Conservation (phyloP, 108 stramenopile genomes). For the Pinguiococcus pyrenoidosus region DNA sequence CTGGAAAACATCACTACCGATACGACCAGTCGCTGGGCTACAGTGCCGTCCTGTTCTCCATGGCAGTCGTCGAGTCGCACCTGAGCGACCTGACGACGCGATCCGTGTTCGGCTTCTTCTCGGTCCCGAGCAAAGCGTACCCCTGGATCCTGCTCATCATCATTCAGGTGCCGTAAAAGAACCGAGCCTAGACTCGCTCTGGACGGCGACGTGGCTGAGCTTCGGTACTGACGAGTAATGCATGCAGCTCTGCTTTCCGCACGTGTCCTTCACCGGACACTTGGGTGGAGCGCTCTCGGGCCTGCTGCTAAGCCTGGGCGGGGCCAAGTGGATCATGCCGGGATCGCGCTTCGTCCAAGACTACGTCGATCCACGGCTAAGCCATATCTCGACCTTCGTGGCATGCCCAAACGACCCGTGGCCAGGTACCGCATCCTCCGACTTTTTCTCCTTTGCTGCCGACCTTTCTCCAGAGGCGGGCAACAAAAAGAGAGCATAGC, state of each 20-base stretch:
- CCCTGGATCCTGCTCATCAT: slow-evolving; percentile 31
- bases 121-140: slow-evolving; percentile 19
- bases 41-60: slow-evolving; percentile 28
- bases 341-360: too few species aligned
- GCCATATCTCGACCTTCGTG: too few species aligned
- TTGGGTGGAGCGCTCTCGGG: slow-evolving; percentile 15
- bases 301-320: slow-evolving; percentile 11
- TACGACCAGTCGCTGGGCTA: slow-evolving; percentile 24
- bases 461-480: too few species aligned
- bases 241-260: slow-evolving; percentile 17
- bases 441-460: too few species aligned
- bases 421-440: too few species aligned
- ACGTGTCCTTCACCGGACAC: slow-evolving; percentile 36
- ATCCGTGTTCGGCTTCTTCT: slow-evolving; percentile 20
- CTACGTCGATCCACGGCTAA: too few species aligned
- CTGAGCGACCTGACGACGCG: slow-evolving; percentile 2
- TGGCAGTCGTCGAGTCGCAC: slow-evolving; percentile 20
- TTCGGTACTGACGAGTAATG: background rate
- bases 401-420: too few species aligned
- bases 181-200: too few species aligned
- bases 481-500: too few species aligned
- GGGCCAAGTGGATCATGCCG: too few species aligned
- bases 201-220: too few species aligned
- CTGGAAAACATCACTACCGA: too few species aligned
- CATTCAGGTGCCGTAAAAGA: slow-evolving; percentile 7